Evolutionary conservation across 176 grass and related monocot genomes (phyloP).

Genomic region (Phoenix dactylifera): DNA sequence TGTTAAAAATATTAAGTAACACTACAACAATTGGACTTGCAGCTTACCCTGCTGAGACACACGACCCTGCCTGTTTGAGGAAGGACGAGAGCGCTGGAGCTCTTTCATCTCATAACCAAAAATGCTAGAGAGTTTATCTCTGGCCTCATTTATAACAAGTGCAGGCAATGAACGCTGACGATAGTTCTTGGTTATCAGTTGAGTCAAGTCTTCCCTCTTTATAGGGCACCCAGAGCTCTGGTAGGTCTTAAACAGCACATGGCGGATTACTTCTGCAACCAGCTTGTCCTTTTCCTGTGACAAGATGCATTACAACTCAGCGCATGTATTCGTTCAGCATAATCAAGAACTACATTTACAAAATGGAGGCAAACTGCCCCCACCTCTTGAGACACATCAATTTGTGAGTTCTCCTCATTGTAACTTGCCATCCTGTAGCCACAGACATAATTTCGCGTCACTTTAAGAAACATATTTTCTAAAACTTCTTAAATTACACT

Average conservation of each 20-base stretch:
- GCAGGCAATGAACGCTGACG: constrained; percentile 53
- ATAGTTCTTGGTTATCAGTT: constrained; percentile 84
- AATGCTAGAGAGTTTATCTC: constrained; percentile 48
- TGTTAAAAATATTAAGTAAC: too few relatives aligned
- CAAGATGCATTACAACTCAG: background rate
- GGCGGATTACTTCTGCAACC: constrained; percentile 76
- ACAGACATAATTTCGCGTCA: too few relatives aligned
- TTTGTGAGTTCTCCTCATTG: constrained; percentile 46
- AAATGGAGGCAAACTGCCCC: background rate
- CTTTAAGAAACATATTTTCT: too few relatives aligned
- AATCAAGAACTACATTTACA: background rate
- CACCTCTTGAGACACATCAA: constrained; percentile 71
- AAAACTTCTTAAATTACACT: too few relatives aligned
- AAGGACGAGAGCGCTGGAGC: constrained; percentile 51
- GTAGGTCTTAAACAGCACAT: constrained; percentile 68
- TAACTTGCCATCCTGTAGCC: constrained; percentile 32
- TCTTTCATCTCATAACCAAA: constrained; percentile 92
- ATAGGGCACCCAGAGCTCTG: constrained; percentile 70
- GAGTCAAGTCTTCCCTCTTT: constrained; percentile 77
- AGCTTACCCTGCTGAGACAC: constrained; percentile 40
- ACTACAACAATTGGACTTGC: background rate
- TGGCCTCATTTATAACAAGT: constrained; percentile 72
- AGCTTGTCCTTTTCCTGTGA: constrained; percentile 90
- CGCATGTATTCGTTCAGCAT: background rate
- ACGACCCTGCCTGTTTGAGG: constrained; percentile 38